phyloP scores from a whole-genome alignment of 208 protist species.

The Tritrichomonas musculus region DNA sequence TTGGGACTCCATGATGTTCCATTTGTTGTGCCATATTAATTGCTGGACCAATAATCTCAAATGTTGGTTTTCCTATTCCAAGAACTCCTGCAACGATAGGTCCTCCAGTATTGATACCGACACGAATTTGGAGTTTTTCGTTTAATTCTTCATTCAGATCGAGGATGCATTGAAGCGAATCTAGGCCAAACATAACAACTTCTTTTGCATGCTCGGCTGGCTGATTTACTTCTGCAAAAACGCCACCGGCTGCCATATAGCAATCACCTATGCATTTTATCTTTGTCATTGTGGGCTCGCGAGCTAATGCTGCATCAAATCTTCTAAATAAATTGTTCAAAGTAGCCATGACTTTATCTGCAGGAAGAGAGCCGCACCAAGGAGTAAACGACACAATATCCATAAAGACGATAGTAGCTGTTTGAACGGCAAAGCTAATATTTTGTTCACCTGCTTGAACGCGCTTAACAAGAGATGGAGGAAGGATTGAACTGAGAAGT shows the following conservation, averaged over 20 bases:
- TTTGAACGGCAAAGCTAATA: not conserved
- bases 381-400: too few species aligned
- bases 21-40: not conserved
- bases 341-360: not conserved
- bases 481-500: not conserved
- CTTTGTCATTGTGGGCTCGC: not conserved
- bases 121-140: too few species aligned
- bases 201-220: not conserved
- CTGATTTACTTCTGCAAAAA: not conserved
- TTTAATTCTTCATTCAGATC: not conserved
- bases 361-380: not conserved
- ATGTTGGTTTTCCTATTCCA: not conserved
- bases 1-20: too few species aligned
- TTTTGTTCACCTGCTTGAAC: not conserved
- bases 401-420: not conserved
- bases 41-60: too few species aligned
- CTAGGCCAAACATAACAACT: not conserved
- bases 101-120: too few species aligned
- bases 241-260: not conserved
- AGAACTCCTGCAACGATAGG: too few species aligned
- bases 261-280: constrained; percentile 26
- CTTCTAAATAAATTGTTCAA: not conserved
- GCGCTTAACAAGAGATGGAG: not conserved
- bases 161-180: not conserved
- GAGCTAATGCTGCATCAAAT: not conserved